A percentile compares a stretch with the other conserved stretches of the same genome.
Conservation (phyloP, 2,329 filamentous ascomycete species). For the Helicocarpus griseus region DNA sequence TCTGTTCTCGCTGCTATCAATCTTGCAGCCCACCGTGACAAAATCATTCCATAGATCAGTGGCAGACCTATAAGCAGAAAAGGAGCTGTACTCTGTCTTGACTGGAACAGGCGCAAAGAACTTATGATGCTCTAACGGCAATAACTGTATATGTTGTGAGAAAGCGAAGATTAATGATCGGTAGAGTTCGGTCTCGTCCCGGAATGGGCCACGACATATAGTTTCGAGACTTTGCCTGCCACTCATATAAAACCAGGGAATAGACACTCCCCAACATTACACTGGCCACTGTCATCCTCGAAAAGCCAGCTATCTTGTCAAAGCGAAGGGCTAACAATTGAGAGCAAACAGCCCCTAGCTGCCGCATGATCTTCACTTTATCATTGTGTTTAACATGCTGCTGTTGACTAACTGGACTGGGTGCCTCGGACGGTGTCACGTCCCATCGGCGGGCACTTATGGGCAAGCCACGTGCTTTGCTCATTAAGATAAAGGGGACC, state of each 20-base stretch:
- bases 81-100: conserved; percentile 3
- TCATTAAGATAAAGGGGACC: conserved; percentile 26
- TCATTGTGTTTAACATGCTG: too few relatives aligned
- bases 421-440: too few relatives aligned
- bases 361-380: conserved; percentile 19
- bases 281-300: conserved; percentile 9
- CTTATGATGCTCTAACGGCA: conserved; percentile 10
- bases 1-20: conserved; percentile 16
- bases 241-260: conserved; percentile 12
- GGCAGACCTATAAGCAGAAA: conserved; percentile 10
- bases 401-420: too few relatives aligned
- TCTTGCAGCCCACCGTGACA: conserved; percentile 15
- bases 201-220: too few relatives aligned
- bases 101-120: conserved; percentile 10
- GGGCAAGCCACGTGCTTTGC: conserved; percentile 21
- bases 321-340: conserved; percentile 20
- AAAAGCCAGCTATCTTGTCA: conserved; percentile 21
- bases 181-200: conserved; percentile 14
- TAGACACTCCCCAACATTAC: neutral
- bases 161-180: conserved; percentile 14
- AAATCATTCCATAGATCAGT: conserved; percentile 19
- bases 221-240: too few relatives aligned
- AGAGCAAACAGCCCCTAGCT: conserved; percentile 17
- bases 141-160: neutral
- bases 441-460: too few relatives aligned